phyloP scores from a whole-genome alignment of 75 land plant genomes.

The Adiantum capillusveneris region DNA sequence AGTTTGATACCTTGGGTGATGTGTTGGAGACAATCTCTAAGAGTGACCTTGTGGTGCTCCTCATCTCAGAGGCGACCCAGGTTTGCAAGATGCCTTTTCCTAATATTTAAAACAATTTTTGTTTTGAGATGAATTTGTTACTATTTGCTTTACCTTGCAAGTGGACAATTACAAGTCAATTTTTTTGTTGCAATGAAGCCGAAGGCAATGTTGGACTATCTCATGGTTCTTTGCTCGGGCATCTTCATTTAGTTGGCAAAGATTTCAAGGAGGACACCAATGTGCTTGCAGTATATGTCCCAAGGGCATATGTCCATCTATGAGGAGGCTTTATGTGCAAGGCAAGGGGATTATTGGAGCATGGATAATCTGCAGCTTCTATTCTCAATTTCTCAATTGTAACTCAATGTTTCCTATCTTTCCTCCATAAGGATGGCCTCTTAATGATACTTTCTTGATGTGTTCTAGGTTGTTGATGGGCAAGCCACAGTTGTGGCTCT shows the following conservation, averaged over 20 bases:
- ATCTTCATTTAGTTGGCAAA: constrained; percentile 71
- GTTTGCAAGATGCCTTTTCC: constrained; percentile 17
- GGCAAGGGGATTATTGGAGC: constrained; percentile 99
- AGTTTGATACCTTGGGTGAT: constrained; percentile 87
- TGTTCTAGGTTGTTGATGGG: constrained; percentile 92
- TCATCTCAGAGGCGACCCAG: constrained; percentile 97
- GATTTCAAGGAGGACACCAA: constrained; percentile 89
- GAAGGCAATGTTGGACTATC: constrained; percentile 83
- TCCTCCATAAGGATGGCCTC: too few species aligned
- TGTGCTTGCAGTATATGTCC: constrained; percentile 96
- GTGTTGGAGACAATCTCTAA: constrained; percentile 77
- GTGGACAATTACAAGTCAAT: constrained; percentile 83
- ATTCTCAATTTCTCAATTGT: too few species aligned
- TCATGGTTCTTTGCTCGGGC: constrained; percentile 96
- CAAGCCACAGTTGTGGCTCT: constrained; percentile 90
- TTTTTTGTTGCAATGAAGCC: constrained; percentile 95
- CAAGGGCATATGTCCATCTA: constrained; percentile 97
- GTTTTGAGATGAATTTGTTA: too few species aligned
- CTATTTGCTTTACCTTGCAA: constrained; percentile 45
- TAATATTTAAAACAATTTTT: too few species aligned
- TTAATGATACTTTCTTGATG: too few species aligned
- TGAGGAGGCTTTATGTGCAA: constrained; percentile 91
- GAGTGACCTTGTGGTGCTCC: constrained; percentile 81
- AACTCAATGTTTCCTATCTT: too few species aligned
- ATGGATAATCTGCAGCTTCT: constrained; percentile 82